Base-by-base conservation (phyloP, 2,329 filamentous ascomycete genomes). In the Phaeophleospora eucalypticola region DNA sequence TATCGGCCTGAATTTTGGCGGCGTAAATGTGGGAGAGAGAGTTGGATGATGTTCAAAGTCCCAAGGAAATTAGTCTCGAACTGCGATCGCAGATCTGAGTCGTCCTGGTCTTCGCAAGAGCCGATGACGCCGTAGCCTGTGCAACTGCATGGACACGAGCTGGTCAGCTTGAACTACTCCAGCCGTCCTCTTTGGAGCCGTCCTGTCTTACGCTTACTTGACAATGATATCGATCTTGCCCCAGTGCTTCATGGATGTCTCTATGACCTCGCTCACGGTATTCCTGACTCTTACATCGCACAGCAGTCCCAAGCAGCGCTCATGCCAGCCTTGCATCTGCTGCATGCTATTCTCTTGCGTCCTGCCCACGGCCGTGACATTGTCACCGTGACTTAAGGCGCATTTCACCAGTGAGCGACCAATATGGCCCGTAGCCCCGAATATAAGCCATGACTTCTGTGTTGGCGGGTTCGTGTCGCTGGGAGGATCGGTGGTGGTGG, bases 21-120 rank as follows among this genome's bases (percentile, higher is more conserved):
- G 42, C 91, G 83, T 59, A 97, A 94, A 70, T 95, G 89, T 0
- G 90, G 89, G 32, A 97, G 72, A 1, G 86, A 90, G 16, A 87
- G 74, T 66, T 96, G 89, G 49, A 97, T 85, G 59, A 98, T 95
- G 69, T 97, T 87, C 49, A 97, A 70, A 0, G 89, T 94, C 44
- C 93, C 93, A 76, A 95, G 91, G 68, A 96, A 95, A 68, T 98
- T 98, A 17, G 90, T 96, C 74, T 94, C 89, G 70, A 97, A 96
- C 68, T 97, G 93, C 62, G 95, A 91, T 48, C 89, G 86, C 58
- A 97, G 80, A 64, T 97, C 93, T 67, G 89, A 84, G 65, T 95
- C 89, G 67, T 96, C 89, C 71, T 97, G 93, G 69, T 97, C 93
- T 70, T 97, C 93, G 68, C 90, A 96, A 1, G 91, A 84, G 20